Base-by-base conservation (phyloP, 352 stramenopile genomes). In the Stramenopiles sp. region DNA sequence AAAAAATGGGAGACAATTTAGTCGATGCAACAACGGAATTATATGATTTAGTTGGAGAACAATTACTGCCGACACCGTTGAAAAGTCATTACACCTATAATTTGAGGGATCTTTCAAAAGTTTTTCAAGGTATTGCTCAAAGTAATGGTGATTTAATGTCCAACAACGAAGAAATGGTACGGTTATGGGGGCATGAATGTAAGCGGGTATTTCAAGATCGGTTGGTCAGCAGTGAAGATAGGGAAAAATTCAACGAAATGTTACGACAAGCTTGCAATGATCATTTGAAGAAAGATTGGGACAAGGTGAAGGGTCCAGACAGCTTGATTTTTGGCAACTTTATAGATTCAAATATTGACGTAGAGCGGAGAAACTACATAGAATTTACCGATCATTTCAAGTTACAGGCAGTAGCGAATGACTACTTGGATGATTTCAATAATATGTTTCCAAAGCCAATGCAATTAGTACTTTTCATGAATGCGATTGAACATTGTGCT, bases 171-270 rank as follows among this genome's bases (percentile, higher is more conserved):
- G 86, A 90, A 32, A 87, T 92, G 95, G 81, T 90, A 0, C 89
- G 95, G 65, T 89, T 98, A n/a, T 99, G 95, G 95, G 92, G 96
- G 80, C 95, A 99, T 84, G 95, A 99, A 84, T 97, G 93, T 74
- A 89, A 96, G 76, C 93, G 95, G 7, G 95, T 99, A 29, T 99
- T 99, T 84, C 95, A 87, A 38, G 95, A 98, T 85, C 98, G 98
- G 83, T 88, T 98, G 30, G 97, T 94, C n/a, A 97, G 92, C 53
- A 90, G 96, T 78, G 97, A 97, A 83, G 94, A 98, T 84, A 98
- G 98, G 81, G 90, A 91, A 96, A 30, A 90, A 93, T 13, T 98
- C 97, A 80, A 0, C 81, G 93, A 80, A 84, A 91, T 0, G 92
- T 94, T 77, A 83, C 87, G 63, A 81, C 33, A 91, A 95, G 78